Conservation (phyloP, 257 asterid genomes). For the Thymus mandschuricus region DNA sequence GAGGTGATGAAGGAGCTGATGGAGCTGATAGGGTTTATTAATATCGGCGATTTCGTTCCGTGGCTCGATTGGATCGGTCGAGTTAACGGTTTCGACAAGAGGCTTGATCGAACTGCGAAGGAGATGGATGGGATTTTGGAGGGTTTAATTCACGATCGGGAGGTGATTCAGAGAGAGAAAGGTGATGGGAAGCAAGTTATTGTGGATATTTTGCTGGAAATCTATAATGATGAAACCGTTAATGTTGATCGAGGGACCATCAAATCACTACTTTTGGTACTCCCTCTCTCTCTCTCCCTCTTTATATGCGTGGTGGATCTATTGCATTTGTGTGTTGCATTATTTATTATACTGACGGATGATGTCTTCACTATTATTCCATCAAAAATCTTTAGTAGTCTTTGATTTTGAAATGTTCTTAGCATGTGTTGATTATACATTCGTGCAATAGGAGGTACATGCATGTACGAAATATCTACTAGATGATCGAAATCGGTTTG, state of each 20-base stretch:
- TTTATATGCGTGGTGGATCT: too few species aligned
- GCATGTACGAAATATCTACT: too few species aligned
- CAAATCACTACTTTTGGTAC: too few species aligned
- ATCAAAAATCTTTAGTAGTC: too few species aligned
- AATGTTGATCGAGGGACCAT: not conserved
- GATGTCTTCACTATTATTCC: too few species aligned
- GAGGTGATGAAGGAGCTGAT: not conserved
- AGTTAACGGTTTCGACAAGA: not conserved
- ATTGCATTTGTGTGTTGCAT: too few species aligned
- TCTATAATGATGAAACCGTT: slow-evolving; percentile 5
- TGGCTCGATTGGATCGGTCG: slow-evolving; percentile 17
- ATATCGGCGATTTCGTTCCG: not conserved
- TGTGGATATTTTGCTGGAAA: slow-evolving; percentile 13
- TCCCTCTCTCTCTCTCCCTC: too few species aligned
- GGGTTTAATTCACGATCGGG: not conserved
- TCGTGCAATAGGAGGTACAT: too few species aligned
- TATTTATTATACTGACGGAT: too few species aligned
- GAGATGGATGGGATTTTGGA: slow-evolving; percentile 11
- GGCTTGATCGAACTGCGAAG: not conserved
- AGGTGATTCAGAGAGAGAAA: not conserved
- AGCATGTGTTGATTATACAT: too few species aligned
- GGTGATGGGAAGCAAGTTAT: not conserved
- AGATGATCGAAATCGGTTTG: too few species aligned
- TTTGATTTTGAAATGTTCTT: too few species aligned
- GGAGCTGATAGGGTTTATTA: not conserved